Evolutionary conservation across 2,329 filamentous ascomycete genomes (phyloP), one percentile per base, ranked within the genome.

Genomic region (Claviceps sp.): DNA sequence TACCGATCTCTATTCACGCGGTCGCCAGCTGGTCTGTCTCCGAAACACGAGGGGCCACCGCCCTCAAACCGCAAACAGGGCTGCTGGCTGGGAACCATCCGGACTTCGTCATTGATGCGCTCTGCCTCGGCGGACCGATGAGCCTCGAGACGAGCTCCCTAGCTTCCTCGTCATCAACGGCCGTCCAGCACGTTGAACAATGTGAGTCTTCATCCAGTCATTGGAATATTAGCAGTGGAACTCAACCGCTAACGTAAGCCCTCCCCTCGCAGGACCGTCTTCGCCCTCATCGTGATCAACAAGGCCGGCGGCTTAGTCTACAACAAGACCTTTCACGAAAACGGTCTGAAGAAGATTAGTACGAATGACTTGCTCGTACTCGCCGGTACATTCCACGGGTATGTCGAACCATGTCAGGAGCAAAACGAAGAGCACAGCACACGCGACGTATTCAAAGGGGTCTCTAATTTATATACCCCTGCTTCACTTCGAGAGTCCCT

Each of bases 361-460:
- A 91, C 88, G 60, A 98, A 98, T 67, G 93, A 98, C 75, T 95
- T 94, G 65, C 85, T 98, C 37, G 91, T 97, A 60, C 81, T 98
- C 30, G 93, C 93, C 6, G 93, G 93, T 53, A 98, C 93, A 51
- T 98, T 98, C 68, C 93, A 98, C 66, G 93, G 89, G 87, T 90
- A 72, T 56, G 70, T 62, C 2, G 7, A 45, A 30, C 22, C 24
- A 45, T 22, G 4, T 8, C 11, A 34, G 30, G 30, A 42, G 16
- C 17, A 42, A 10, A 2, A 34, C 10, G n/a, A 22, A 42, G 42
- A 44, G 43, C 6, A 1, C 19, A 62, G 41, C 44, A 46, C n/a
- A 17, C 8, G 16, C 24, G 14, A 22, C 13, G n/a, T 16, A 34
- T 16, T 10, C 24, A n/a, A 13, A n/a, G 7, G 5, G 3, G 5